Evolutionary conservation across 2,329 filamentous ascomycete genomes (phyloP), one percentile per base, ranked within the genome.

Genomic region (Chaetomiaceae sp.): DNA sequence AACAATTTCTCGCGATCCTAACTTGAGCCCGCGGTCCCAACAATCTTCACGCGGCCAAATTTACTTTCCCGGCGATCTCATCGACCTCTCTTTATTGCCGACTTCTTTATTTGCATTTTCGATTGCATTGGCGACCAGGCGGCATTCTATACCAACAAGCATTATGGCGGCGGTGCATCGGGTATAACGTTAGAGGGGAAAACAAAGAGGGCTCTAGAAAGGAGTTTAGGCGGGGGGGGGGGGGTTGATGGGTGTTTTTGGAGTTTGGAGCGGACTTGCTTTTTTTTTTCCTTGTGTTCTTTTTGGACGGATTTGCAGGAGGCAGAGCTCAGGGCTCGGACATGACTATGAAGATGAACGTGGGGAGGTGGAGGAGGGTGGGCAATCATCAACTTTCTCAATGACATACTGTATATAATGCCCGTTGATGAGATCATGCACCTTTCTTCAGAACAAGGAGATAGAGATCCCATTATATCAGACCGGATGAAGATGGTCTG

Each of bases 351-450:
- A 6, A 27, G 6, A 27, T 20, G 16, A 38, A 38, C 8, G 10
- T 5, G 5, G 23, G 9, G 16, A n/a, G 41, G 16, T 10, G 30
- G 41, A 43, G 25, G 40, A 43, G 21, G 21, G 13, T 9, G 6
- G n/a, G n/a, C n/a, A 6, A 41, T 41, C 8, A 41, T 12, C 5
- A 14, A 16, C n/a, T 43, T 30, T n/a, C n/a, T 43, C 25, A 35
- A 44, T 44, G 42, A 19, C 27, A 21, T 16, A 14, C 8, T 43
- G 41, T 33, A 33, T 33, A 33, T 33, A 30, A 46, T 46, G 44
- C 33, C 34, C 44, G 23, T 39, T 13, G 13, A 39, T 6, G 34
- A 39, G 34, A 23, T 20, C 43, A 35, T 35, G 35, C 16, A 14
- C 20, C 14, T 14, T 17, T 31, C 43, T 27, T 35, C 27, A 27